A percentile compares a stretch with the other conserved stretches of the same genome.
Evolutionary conservation across 78 protist genomes (phyloP).

Genomic region (Pelomyxa schiedti): DNA sequence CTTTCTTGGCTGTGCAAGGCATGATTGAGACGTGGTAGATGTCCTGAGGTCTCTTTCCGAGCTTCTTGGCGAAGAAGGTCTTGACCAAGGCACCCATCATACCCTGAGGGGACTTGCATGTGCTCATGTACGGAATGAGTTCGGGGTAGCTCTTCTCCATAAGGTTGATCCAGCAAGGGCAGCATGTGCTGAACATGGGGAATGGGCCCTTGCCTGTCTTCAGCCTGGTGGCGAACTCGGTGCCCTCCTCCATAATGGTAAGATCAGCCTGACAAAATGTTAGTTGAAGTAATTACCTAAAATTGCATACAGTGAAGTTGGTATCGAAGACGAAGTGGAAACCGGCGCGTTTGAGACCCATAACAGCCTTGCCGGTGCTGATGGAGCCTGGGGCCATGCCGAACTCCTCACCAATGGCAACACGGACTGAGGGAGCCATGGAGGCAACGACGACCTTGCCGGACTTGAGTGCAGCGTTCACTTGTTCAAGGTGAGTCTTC

Average conservation of each 20-base stretch:
- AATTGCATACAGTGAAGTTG: no score
- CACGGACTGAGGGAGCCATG: constrained; percentile 42
- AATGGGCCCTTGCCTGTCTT: not conserved
- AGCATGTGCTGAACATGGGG: constrained; percentile 59
- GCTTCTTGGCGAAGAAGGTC: not conserved
- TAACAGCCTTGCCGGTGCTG: constrained; percentile 5
- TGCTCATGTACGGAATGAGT: constrained; percentile 25
- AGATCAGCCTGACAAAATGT: no score
- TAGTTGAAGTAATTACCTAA: no score
- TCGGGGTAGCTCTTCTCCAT: constrained; percentile 13
- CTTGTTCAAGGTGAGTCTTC: not conserved
- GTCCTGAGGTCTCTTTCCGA: not conserved
- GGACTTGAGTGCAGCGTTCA: not conserved
- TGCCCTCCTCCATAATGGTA: constrained; percentile 59
- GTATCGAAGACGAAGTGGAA: constrained; percentile 48
- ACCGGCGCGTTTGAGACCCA: constrained; percentile 18
- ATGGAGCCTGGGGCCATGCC: constrained; percentile 23
- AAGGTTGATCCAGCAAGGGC: constrained; percentile 51
- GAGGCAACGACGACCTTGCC: constrained; percentile 5
- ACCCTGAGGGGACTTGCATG: constrained; percentile 15
- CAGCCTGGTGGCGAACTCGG: constrained; percentile 22
- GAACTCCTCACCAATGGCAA: constrained; percentile 29
- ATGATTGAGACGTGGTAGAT: not conserved
- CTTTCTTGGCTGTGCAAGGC: constrained; percentile 22
- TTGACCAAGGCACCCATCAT: constrained; percentile 16